These are phyloP conservation scores for Lycium barbarum DNA, from an alignment of 257 asterid species.

Conservation along the genomic window DNA sequence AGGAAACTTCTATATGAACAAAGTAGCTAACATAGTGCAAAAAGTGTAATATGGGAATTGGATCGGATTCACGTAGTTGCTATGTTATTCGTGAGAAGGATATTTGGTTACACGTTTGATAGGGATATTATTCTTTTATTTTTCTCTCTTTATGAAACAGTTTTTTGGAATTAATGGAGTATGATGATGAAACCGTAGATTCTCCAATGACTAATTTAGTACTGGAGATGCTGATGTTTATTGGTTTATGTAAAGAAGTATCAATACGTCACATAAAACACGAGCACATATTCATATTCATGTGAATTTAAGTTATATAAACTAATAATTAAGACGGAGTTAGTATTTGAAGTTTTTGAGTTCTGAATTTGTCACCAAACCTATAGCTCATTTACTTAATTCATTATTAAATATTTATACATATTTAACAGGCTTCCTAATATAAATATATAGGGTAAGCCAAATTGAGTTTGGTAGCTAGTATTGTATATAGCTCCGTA, in stretches of 20 bases:
- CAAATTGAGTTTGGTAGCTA: too few relatives aligned
- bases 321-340: background rate
- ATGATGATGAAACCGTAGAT: conserved; percentile 23
- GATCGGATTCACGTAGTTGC: conserved; percentile 19
- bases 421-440: background rate
- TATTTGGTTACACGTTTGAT: conserved; percentile 20
- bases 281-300: conserved; percentile 1
- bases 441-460: background rate
- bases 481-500: too few relatives aligned
- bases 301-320: background rate
- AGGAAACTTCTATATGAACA: background rate
- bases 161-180: background rate
- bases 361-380: background rate
- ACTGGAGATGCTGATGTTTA: background rate
- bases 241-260: background rate
- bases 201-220: background rate
- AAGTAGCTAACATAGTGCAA: background rate
- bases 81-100: background rate
- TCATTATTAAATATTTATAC: background rate
- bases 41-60: background rate
- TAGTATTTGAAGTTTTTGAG: background rate
- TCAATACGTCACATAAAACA: background rate
- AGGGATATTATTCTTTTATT: conserved; percentile 9
- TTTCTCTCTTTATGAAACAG: background rate
- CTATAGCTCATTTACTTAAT: background rate